phyloP scores from a whole-genome alignment of 805 yeast species.

The Dipodascopsis tothii region DNA sequence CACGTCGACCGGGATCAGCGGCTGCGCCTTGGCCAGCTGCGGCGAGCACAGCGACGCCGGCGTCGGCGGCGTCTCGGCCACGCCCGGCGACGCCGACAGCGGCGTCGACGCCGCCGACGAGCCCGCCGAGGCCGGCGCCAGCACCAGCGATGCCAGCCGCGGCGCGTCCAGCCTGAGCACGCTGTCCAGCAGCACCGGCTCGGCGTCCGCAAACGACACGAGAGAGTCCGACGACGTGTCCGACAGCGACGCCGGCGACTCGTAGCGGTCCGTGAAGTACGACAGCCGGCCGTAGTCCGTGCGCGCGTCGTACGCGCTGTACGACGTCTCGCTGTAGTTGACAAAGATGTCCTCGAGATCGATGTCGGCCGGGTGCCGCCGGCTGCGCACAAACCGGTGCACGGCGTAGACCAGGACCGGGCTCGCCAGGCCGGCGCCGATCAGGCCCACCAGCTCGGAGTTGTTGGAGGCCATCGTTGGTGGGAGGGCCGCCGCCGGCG shows the following conservation, averaged over 20 bases:
- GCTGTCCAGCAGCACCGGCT: not conserved
- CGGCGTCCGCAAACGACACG: conserved; percentile 1
- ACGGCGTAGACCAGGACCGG: too few relatives aligned
- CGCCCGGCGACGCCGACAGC: not conserved
- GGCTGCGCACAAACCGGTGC: too few relatives aligned
- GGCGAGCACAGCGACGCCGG: not conserved
- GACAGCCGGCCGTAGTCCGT: not conserved
- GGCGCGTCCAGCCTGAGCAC: too few relatives aligned
- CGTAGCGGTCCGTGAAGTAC: too few relatives aligned
- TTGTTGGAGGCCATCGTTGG: too few relatives aligned
- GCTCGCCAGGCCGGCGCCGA: too few relatives aligned
- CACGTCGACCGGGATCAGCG: not conserved
- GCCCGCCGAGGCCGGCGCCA: not conserved
- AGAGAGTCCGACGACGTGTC: conserved; percentile 4
- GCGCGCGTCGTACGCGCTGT: not conserved
- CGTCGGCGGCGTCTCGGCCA: not conserved
- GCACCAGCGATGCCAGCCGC: not conserved
- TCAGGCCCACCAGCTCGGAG: too few relatives aligned
- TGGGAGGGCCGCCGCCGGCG: too few relatives aligned
- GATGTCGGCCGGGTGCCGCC: not conserved
- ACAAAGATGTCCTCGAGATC: not conserved
- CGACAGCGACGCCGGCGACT: conserved; percentile 4
- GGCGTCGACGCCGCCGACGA: not conserved
- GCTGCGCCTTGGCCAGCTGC: not conserved
- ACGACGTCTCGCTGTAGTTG: not conserved